Evolutionary conservation across 805 yeast species (phyloP).

Genomic region (Priceomyces medius): DNA sequence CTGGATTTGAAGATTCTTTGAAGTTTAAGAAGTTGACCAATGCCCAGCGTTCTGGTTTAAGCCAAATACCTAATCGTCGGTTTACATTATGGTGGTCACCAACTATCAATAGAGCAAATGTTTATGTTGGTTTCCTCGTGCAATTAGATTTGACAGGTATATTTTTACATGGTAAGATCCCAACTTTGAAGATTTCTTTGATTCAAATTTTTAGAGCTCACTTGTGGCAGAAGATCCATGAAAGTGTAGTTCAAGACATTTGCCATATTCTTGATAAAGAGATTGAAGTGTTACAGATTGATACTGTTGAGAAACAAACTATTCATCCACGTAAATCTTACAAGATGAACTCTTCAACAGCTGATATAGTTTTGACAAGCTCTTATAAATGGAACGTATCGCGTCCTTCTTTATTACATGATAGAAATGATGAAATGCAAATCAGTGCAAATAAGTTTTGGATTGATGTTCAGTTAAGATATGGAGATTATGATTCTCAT

Average conservation of each 20-base stretch:
- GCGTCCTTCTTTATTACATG: constrained; percentile 76
- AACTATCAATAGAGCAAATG: constrained; percentile 95
- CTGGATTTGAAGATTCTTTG: constrained; percentile 95
- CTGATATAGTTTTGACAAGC: constrained; percentile 80
- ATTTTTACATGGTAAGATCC: constrained; percentile 95
- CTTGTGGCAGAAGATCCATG: constrained; percentile 98
- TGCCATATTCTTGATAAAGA: constrained; percentile 91
- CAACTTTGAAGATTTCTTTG: constrained; percentile 90
- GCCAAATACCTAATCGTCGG: constrained; percentile 96
- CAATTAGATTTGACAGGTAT: constrained; percentile 96
- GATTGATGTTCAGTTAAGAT: constrained; percentile 92
- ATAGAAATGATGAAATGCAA: constrained; percentile 62
- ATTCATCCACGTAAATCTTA: constrained; percentile 97
- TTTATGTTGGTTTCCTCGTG: constrained; percentile 94
- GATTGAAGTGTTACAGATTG: constrained; percentile 77
- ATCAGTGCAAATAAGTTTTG: constrained; percentile 75
- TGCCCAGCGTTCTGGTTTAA: constrained; percentile 95
- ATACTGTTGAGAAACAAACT: constrained; percentile 82
- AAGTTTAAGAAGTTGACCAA: constrained; percentile 92
- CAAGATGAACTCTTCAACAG: constrained; percentile 93
- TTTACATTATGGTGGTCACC: constrained; percentile 99
- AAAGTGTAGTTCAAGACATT: constrained; percentile 86
- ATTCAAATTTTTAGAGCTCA: constrained; percentile 97
- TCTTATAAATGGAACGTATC: constrained; percentile 80
- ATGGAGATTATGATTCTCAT: constrained; percentile 97